These are phyloP conservation scores for Diaporthe australafricana DNA, from an alignment of 2,329 filamentous ascomycete genomes.

Conservation along the genomic window DNA sequence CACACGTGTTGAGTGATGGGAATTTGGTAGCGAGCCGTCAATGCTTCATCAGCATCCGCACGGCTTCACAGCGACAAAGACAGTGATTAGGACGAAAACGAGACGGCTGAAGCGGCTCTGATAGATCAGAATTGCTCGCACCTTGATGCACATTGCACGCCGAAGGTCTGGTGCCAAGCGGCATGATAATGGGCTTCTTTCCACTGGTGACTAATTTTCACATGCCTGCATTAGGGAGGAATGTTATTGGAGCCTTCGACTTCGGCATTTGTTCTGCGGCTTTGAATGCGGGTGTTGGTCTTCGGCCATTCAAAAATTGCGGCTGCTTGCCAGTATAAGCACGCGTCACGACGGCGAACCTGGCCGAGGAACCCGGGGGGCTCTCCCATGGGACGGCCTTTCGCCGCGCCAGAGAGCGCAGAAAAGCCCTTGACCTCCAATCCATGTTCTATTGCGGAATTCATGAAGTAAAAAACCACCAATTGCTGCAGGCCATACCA, in stretches of 20 bases:
- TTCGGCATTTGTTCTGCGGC: background rate
- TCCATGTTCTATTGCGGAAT: background rate
- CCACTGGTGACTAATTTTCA: background rate
- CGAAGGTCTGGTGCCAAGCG: background rate
- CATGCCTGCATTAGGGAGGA: background rate
- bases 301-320: background rate
- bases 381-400: background rate
- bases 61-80: background rate
- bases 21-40: background rate
- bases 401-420: no score
- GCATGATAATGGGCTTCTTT: background rate
- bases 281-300: background rate
- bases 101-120: background rate
- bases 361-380: background rate
- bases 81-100: background rate
- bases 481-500: background rate
- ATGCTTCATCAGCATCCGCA: background rate
- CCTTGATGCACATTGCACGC: background rate
- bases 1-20: background rate
- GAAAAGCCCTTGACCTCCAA: background rate
- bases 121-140: conserved; percentile 14
- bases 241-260: background rate
- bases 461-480: background rate
- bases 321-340: background rate
- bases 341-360: background rate